These are phyloP conservation scores for Ettlia oleoabundans DNA, from an alignment of 139 green algal genomes.

Conservation along the genomic window DNA sequence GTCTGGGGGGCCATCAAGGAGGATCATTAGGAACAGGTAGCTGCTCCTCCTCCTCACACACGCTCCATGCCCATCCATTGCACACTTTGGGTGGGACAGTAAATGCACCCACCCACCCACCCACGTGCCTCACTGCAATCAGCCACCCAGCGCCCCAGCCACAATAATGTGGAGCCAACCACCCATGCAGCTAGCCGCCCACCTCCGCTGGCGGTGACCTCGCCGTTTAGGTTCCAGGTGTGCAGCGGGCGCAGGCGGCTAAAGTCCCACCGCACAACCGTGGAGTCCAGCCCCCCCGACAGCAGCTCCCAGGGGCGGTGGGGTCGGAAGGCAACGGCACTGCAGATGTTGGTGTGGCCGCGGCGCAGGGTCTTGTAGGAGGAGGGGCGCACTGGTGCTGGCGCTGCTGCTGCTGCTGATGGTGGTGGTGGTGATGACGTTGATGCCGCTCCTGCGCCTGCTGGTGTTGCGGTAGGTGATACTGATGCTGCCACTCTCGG, in stretches of 20 bases:
- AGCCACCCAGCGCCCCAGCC: not conserved
- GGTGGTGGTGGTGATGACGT: too few species aligned
- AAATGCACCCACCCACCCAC: too few species aligned
- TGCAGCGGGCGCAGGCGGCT: conserved; percentile 15
- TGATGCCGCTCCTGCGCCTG: not conserved
- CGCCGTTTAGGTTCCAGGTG: conserved; percentile 7
- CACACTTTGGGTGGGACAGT: too few species aligned
- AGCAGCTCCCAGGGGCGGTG: conserved; percentile 71
- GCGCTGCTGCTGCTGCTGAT: not conserved
- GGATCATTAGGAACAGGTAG: not conserved
- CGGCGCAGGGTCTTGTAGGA: conserved; percentile 57
- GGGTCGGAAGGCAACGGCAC: conserved; percentile 56
- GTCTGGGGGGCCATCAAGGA: not conserved
- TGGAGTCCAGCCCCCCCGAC: conserved; percentile 65
- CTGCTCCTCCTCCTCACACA: too few species aligned
- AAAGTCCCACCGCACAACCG: conserved; percentile 62
- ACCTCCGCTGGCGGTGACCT: conserved; percentile 27
- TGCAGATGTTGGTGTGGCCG: conserved; percentile 68
- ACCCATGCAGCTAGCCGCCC: not conserved
- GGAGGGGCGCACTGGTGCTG: not conserved
- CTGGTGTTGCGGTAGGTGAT: not conserved
- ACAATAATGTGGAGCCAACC: too few species aligned
- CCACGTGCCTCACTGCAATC: not conserved
- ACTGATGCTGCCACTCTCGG: not conserved
- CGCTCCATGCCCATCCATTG: too few species aligned